Percentiles rank a stretch among this genome's conserved stretches.
Conservation (phyloP, 139 green algal genomes). For the Edaphochlamys debaryana region DNA sequence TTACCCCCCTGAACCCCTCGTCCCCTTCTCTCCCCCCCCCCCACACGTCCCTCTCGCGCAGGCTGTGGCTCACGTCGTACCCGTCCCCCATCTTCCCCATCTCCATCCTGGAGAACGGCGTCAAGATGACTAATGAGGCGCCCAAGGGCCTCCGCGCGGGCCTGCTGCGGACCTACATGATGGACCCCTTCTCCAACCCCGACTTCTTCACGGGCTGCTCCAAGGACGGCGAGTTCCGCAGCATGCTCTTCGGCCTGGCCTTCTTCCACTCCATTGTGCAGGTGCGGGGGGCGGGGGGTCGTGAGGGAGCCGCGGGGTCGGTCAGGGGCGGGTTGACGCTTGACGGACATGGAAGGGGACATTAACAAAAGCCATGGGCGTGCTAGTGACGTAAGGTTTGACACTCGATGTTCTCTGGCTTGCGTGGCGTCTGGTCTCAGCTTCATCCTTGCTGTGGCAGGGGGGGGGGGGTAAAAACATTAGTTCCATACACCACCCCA, state of each 20-base stretch:
- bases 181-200: constrained; percentile 70
- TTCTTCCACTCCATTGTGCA: constrained; percentile 84
- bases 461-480: too few species aligned
- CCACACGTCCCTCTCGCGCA: too few species aligned
- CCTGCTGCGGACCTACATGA: constrained; percentile 77
- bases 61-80: constrained; percentile 84
- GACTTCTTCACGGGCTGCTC: constrained; percentile 79
- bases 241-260: constrained; percentile 78
- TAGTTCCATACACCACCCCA: too few species aligned
- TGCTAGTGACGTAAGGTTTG: too few species aligned
- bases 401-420: too few species aligned
- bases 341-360: background rate
- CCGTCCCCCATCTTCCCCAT: constrained; percentile 78
- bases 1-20: background rate
- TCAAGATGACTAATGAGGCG: constrained; percentile 86
- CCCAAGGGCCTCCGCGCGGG: constrained; percentile 72
- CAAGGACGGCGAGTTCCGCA: constrained; percentile 72
- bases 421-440: too few species aligned
- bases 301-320: background rate
- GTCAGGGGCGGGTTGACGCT: background rate
- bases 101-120: constrained; percentile 74
- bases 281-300: constrained; percentile 3
- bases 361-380: too few species aligned
- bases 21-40: background rate
- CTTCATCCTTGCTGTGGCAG: too few species aligned